Percentiles rank a stretch among this genome's conserved stretches.
These are phyloP conservation scores for Trichoderma pleuroti DNA, from an alignment of 2,329 filamentous ascomycete genomes.

Conservation along the genomic window DNA sequence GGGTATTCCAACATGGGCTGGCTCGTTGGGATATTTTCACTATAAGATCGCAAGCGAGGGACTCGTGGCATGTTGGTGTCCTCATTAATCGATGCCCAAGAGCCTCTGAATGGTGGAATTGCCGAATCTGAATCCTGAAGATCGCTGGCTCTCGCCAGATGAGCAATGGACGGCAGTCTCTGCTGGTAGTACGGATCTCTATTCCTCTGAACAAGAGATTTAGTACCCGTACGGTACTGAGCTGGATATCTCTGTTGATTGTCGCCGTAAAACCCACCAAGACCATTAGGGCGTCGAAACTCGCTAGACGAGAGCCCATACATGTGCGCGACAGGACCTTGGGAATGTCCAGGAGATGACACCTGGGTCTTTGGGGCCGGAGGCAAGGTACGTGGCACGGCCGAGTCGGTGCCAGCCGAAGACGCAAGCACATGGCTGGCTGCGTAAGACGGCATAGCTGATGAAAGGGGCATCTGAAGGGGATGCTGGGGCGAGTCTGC, in stretches of 20 bases:
- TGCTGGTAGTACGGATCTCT: constrained; percentile 10
- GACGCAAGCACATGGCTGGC: neutral
- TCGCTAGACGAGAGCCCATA: neutral
- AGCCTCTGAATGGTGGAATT: neutral
- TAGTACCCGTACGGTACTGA: neutral
- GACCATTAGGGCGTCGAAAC: neutral
- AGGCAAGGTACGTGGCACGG: constrained; percentile 23
- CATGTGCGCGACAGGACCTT: neutral
- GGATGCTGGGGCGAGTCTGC: neutral
- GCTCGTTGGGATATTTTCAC: constrained; percentile 22
- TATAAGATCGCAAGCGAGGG: constrained; percentile 26
- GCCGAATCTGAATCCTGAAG: neutral
- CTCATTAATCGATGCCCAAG: neutral
- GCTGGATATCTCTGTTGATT: neutral
- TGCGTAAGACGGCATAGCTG: constrained; percentile 14
- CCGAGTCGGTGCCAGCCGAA: neutral
- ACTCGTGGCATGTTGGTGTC: constrained; percentile 13
- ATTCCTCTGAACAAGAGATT: neutral
- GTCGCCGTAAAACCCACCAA: neutral
- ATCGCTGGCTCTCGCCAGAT: constrained; percentile 18
- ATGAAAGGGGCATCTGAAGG: neutral
- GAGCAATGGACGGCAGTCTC: constrained; percentile 28
- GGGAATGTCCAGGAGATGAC: constrained; percentile 21
- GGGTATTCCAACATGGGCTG: constrained; percentile 14
- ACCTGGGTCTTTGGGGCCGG: constrained; percentile 26